Base-by-base conservation (phyloP, 2,329 filamentous ascomycete species). In the Penicillium aurantiogriseum region DNA sequence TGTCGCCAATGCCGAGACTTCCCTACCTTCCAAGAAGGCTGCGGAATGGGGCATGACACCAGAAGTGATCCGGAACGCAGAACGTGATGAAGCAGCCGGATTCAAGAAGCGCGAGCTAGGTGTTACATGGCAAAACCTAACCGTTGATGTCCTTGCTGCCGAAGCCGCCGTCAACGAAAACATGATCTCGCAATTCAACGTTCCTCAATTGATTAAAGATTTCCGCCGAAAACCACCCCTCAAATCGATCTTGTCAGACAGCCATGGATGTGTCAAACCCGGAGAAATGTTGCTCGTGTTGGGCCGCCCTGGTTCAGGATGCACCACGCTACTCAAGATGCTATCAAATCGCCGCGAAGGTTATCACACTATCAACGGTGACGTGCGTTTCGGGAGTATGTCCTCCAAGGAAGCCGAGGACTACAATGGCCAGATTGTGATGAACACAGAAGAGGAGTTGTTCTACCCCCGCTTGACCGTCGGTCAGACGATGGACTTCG, bases 211-310 rank as follows among this genome's bases (percentile, higher is more conserved):
- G 42, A 55, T 55, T 17, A 55, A 48, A 9, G 56, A 52, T 15
- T 53, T 40, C 29, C 52, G 56, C 15, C 52, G 53, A 9, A 58
- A 51, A n/a, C 56, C 56, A 13, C 52, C 56, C 10, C 39, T 58
- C 13, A 61, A 62, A 19, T 87, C 84, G 0, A 85, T 90, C 38
- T 71, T 90, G 38, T 81, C 88, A 51, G 78, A 82, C 63, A 83
- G 80, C 56, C 82, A 84, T 66, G 87, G 87, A 17, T 88, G 85
- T 62, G 84, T 90, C 40, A 86, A 86, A 69, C 87, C 87, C 0
- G 88, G 87, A n/a, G 86, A 89, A 70, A 88, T 89, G 87, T 72
- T 89, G 1, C 76, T 89, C 0, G 86, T 90, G 0, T 76, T 90
- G 0, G 88, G 88, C 2, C 80, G 86, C 1, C 87, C 88, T 0